Conservation (phyloP, 192 early-diverging fungal species). For the Mortierella hygrophila region DNA sequence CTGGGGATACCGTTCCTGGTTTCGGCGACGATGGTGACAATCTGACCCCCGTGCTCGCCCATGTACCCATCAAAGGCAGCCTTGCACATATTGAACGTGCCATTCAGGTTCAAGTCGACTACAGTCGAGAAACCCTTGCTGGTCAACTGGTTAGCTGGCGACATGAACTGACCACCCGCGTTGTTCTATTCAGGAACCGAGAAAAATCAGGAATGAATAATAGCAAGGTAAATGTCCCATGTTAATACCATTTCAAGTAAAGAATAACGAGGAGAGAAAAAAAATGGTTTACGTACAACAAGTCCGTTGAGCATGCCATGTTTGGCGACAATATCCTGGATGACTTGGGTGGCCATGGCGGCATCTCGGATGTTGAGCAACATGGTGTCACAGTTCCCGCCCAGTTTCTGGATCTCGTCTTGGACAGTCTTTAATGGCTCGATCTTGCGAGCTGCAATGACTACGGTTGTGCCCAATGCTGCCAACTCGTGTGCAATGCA, state of each 20-base stretch:
- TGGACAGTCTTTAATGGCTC: slow-evolving; percentile 20
- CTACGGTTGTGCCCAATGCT: slow-evolving; percentile 20
- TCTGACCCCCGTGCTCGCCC: slow-evolving; percentile 33
- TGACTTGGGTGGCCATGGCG: neutral
- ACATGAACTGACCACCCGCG: slow-evolving; percentile 32
- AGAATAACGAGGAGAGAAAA: neutral
- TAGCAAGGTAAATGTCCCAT: neutral
- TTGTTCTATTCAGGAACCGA: neutral
- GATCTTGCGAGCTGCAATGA: slow-evolving; percentile 32
- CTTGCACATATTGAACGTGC: slow-evolving; percentile 26
- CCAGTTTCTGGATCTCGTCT: slow-evolving; percentile 17
- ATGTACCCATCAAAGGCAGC: slow-evolving; percentile 28
- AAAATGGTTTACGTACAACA: neutral
- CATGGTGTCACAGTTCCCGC: slow-evolving; percentile 29
- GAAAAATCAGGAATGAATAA: neutral
- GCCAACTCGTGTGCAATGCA: slow-evolving; percentile 36
- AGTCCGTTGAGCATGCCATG: slow-evolving; percentile 22
- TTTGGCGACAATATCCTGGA: slow-evolving; percentile 21
- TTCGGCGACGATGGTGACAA: slow-evolving; percentile 30
- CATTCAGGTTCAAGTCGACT: slow-evolving; percentile 28
- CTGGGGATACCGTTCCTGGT: slow-evolving; percentile 29
- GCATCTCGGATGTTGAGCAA: slow-evolving; percentile 34
- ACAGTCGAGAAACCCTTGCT: slow-evolving; percentile 22
- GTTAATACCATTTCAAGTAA: neutral
- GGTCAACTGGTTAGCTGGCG: slow-evolving; percentile 14